Percentiles rank a stretch among this genome's conserved stretches.
Conservation (phyloP, 805 yeast genomes). For the Barnettozyma vustinii region DNA sequence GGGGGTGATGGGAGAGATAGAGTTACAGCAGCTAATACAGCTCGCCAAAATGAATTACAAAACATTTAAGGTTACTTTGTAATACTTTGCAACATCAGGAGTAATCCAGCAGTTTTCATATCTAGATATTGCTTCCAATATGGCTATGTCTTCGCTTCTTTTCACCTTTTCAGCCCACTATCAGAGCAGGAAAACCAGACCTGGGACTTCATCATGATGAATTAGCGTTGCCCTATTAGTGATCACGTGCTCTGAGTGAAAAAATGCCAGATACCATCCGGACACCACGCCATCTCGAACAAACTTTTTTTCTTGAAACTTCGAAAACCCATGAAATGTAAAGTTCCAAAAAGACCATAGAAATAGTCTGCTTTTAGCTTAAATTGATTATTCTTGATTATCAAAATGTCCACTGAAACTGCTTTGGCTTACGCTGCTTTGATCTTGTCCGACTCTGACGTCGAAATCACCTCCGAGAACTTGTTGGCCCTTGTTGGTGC, state of each 20-base stretch:
- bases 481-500: constrained; percentile 70
- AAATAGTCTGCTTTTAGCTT: constrained; percentile 30
- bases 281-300: background rate
- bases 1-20: background rate
- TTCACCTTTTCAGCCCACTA: too few relatives aligned
- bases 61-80: too few relatives aligned
- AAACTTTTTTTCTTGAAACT: constrained; percentile 3
- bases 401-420: constrained; percentile 65
- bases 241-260: background rate
- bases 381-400: constrained; percentile 28
- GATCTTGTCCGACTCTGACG: constrained; percentile 88
- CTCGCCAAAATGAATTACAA: background rate
- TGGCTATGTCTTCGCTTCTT: too few relatives aligned
- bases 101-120: too few relatives aligned
- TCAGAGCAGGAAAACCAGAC: too few relatives aligned
- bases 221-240: background rate
- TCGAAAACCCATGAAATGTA: background rate
- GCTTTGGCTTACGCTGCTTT: constrained; percentile 90
- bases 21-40: background rate
- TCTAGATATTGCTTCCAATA: too few relatives aligned
- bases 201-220: too few relatives aligned
- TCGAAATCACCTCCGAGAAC: constrained; percentile 83
- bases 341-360: constrained; percentile 14
- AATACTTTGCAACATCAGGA: too few relatives aligned
- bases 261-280: constrained; percentile 1